These are phyloP conservation scores for Farysia itapuensis DNA, from an alignment of 1,284 basidiomycete species.

Conservation along the genomic window DNA sequence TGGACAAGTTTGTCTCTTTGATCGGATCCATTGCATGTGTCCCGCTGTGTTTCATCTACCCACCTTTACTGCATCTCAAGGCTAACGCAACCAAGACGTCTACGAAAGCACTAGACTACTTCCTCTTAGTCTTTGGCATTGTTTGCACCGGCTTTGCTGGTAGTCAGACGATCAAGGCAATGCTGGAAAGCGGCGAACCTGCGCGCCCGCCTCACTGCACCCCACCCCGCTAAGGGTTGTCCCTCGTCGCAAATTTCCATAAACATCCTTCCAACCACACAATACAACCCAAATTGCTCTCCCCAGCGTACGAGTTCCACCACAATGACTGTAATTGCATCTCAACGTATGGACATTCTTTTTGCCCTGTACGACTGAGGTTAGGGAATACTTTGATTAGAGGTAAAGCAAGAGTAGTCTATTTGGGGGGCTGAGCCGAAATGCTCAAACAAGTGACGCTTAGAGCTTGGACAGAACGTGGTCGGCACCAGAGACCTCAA, in stretches of 20 bases:
- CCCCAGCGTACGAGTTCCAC: too few relatives aligned
- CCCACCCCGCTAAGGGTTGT: too few relatives aligned
- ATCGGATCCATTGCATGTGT: constrained; percentile 93
- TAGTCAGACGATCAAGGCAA: constrained; percentile 66
- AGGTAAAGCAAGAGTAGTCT: too few relatives aligned
- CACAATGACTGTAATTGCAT: too few relatives aligned
- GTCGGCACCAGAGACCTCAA: constrained; percentile 71
- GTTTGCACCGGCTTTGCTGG: constrained; percentile 84
- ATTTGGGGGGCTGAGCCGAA: too few relatives aligned
- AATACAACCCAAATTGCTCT: too few relatives aligned
- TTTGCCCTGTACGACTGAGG: too few relatives aligned
- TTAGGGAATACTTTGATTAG: too few relatives aligned
- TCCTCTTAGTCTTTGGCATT: constrained; percentile 79
- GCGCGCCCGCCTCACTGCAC: constrained; percentile 14
- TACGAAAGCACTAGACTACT: constrained; percentile 74
- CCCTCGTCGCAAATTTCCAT: too few relatives aligned
- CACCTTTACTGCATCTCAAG: constrained; percentile 88
- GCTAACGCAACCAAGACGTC: constrained; percentile 72
- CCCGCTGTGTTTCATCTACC: constrained; percentile 88
- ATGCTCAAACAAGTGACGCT: neutral
- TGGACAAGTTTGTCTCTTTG: constrained; percentile 96
- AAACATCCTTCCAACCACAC: too few relatives aligned
- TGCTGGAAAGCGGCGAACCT: constrained; percentile 21
- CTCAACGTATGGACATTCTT: too few relatives aligned
- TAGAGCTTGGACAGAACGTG: constrained; percentile 68